Base-by-base conservation (phyloP, 805 yeast species). In the Teunomyces kruisii region DNA sequence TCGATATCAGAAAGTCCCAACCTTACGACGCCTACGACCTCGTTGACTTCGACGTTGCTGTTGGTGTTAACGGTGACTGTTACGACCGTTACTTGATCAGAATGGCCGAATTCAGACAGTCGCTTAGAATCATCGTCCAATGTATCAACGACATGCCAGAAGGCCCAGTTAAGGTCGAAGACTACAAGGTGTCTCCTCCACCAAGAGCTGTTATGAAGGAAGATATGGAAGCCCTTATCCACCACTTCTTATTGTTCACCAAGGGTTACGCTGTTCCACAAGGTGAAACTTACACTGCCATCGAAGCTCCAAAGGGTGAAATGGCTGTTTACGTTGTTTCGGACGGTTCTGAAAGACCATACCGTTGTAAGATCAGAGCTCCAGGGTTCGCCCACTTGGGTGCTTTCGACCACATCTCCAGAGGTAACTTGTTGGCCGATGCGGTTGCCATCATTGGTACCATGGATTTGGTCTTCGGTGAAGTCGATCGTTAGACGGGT, bases 221-320 rank as follows among this genome's bases (percentile, higher is more conserved):
- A 64, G 95, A 88, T 68, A 88, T 88, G 96, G 96, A 88, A 75
- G 84, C 92, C 16, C 77, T 88, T 56, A 88, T 88, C 64, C 96
- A 88, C 67, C 96, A 88, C 73, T 88, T 88, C 76, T 75, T 88
- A 66, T 75, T 86, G 55, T 88, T 83, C 75, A 86, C 96, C 45
- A 88, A 88, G 76, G 96, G 96, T 55, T 87, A 81, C 65, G 82
- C 84, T 30, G 96, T 88, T 35, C 96, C 96, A 37, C 86, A 82
- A 44, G 96, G 96, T 61, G 96, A 88, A 72, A 85, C 96, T 9
- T 88, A 88, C 65, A 86, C 94, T 41, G 92, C 88, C 46, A 88
- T 88, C 55, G 96, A 88, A 73, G 96, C 96, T 17, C 96, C 96
- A 65, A 88, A 88, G 80, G 96, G 96, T 64, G 96, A 88, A 70